Evolutionary conservation across 805 yeast species (phyloP).

Genomic region (Limtongia smithiae): DNA sequence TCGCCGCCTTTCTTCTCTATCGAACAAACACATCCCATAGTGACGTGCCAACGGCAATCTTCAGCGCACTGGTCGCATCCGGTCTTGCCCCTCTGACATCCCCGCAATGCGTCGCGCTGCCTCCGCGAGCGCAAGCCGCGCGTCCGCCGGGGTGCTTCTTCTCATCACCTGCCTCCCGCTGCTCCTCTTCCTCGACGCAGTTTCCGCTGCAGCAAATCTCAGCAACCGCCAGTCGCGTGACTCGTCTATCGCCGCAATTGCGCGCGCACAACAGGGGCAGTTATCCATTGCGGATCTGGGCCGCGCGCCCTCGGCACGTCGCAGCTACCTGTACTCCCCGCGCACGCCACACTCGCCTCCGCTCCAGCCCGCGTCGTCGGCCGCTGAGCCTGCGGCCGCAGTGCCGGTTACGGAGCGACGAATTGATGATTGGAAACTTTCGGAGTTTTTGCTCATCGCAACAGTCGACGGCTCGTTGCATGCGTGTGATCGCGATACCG

Average conservation of each 20-base stretch:
- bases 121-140: too few species aligned
- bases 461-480: conserved; percentile 87
- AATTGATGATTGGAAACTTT: conserved; percentile 47
- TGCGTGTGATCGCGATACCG: conserved; percentile 72
- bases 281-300: not conserved
- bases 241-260: not conserved
- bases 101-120: too few species aligned
- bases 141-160: too few species aligned
- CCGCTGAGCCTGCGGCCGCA: not conserved
- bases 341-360: not conserved
- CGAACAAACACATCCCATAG: too few species aligned
- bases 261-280: not conserved
- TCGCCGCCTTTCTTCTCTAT: too few species aligned
- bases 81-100: too few species aligned
- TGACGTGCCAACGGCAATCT: too few species aligned
- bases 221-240: conserved; percentile 2
- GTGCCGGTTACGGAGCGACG: conserved; percentile 32
- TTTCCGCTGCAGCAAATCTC: conserved; percentile 5
- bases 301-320: not conserved
- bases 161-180: conserved; percentile 5
- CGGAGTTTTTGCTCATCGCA: conserved; percentile 63
- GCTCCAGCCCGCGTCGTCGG: conserved; percentile 1
- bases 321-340: too few species aligned
- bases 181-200: conserved; percentile 8
- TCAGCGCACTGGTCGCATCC: too few species aligned